Percentiles rank a stretch among this genome's conserved stretches.
phyloP scores from a whole-genome alignment of 2,329 filamentous ascomycete species.

The Nigrospora oryzae region DNA sequence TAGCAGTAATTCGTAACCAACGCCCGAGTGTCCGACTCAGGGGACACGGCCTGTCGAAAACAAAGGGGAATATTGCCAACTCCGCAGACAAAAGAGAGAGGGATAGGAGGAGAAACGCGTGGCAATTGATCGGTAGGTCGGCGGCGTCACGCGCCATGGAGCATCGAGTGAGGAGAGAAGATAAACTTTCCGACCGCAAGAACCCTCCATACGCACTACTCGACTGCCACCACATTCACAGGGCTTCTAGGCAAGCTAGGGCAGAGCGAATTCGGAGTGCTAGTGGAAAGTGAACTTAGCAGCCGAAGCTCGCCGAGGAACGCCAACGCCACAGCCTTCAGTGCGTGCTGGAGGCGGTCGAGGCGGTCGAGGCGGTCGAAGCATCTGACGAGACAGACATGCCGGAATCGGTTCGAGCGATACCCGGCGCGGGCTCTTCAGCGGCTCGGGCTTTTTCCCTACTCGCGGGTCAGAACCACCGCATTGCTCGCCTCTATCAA shows the following conservation, averaged over 20 bases:
- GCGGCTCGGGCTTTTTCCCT: constrained; percentile 3
- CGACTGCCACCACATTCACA: too few species aligned
- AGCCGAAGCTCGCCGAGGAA: too few species aligned
- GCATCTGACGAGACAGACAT: constrained; percentile 13
- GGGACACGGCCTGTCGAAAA: neutral
- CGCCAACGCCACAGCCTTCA: neutral
- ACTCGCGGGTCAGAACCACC: neutral
- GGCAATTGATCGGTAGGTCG: neutral
- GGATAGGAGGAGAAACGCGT: neutral
- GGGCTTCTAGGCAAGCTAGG: too few species aligned
- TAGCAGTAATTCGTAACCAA: too few species aligned
- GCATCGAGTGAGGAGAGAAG: too few species aligned
- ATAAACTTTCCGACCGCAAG: too few species aligned
- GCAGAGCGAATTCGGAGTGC: neutral
- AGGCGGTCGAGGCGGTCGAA: constrained; percentile 5
- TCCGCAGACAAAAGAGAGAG: neutral
- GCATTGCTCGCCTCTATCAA: neutral
- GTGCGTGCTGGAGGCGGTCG: constrained; percentile 1
- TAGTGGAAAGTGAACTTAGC: too few species aligned
- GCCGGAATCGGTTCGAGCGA: constrained; percentile 16
- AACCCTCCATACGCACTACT: neutral
- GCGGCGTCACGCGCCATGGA: too few species aligned
- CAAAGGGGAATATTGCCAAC: constrained; percentile 1
- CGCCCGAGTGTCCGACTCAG: too few species aligned
- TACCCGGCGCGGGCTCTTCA: constrained; percentile 5